phyloP scores from a whole-genome alignment of 2,329 filamentous ascomycete species.

The Thelonectria discophora region DNA sequence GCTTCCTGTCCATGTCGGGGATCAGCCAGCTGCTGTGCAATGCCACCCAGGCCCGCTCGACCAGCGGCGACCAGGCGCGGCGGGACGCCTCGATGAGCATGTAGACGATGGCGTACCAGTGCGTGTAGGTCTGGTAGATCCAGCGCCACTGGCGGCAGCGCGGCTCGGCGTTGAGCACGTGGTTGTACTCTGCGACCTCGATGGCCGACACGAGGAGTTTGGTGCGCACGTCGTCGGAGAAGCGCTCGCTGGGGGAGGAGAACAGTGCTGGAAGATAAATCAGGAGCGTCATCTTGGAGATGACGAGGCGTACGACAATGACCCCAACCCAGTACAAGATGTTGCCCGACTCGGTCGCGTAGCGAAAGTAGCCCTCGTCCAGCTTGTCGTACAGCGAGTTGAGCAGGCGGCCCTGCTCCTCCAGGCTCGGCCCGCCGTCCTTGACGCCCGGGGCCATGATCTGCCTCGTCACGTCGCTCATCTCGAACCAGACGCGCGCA shows the following conservation, averaged over 20 bases:
- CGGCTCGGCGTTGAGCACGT: constrained; percentile 61
- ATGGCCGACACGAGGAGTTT: constrained; percentile 60
- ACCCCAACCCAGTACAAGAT: constrained; percentile 51
- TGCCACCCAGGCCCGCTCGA: constrained; percentile 58
- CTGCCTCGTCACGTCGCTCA: constrained; percentile 48
- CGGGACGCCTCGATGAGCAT: constrained; percentile 61
- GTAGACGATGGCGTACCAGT: constrained; percentile 68
- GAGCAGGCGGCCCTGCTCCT: constrained; percentile 56
- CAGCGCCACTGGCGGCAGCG: constrained; percentile 63
- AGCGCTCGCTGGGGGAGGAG: constrained; percentile 47
- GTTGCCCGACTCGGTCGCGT: constrained; percentile 44
- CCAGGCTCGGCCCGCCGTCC: constrained; percentile 42
- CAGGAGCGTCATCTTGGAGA: constrained; percentile 63
- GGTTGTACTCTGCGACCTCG: constrained; percentile 65
- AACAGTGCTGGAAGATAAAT: constrained; percentile 63
- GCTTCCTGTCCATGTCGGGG: constrained; percentile 41
- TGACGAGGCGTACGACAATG: constrained; percentile 54
- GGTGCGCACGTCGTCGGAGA: constrained; percentile 51
- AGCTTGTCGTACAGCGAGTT: constrained; percentile 55
- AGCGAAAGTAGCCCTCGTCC: constrained; percentile 54
- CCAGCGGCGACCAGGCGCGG: constrained; percentile 54
- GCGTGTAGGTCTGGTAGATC: constrained; percentile 67
- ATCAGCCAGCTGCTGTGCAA: constrained; percentile 56
- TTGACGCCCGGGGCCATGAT: constrained; percentile 48
- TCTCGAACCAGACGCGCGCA: constrained; percentile 49